These are phyloP conservation scores for Mixia osmundae DNA, from an alignment of 1,284 basidiomycete genomes.

Conservation along the genomic window DNA sequence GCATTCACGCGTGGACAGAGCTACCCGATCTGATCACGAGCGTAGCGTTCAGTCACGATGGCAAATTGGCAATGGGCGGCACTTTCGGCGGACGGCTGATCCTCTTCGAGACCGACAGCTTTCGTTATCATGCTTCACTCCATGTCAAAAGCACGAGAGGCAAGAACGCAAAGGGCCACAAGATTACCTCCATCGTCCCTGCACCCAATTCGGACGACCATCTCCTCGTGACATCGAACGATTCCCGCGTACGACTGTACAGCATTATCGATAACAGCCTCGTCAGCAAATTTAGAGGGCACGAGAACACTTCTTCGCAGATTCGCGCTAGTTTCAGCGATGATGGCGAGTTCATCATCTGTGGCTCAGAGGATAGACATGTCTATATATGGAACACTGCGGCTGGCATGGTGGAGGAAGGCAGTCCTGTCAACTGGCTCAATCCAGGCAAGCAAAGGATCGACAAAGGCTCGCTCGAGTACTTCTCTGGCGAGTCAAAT, in stretches of 20 bases:
- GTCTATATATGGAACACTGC: conserved; percentile 14
- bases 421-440: neutral
- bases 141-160: conserved; percentile 19
- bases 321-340: conserved; percentile 16
- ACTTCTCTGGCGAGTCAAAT: neutral
- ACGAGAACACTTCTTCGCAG: conserved; percentile 15
- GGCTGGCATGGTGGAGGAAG: neutral
- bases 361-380: conserved; percentile 20
- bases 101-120: conserved; percentile 19
- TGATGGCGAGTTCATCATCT: conserved; percentile 20
- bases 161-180: conserved; percentile 20
- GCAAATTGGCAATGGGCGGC: conserved; percentile 20
- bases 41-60: conserved; percentile 21
- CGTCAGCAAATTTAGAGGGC: conserved; percentile 6
- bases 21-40: conserved; percentile 20
- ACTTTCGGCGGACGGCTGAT: conserved; percentile 20
- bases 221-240: conserved; percentile 23
- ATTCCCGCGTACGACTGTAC: conserved; percentile 22
- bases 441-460: neutral
- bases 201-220: conserved; percentile 16
- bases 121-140: conserved; percentile 17
- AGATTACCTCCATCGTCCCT: conserved; percentile 22
- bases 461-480: neutral
- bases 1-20: conserved; percentile 6
- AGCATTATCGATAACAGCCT: conserved; percentile 15